These are phyloP conservation scores for Isoetes taiwanensis DNA, from an alignment of 75 land plant genomes.

Conservation along the genomic window DNA sequence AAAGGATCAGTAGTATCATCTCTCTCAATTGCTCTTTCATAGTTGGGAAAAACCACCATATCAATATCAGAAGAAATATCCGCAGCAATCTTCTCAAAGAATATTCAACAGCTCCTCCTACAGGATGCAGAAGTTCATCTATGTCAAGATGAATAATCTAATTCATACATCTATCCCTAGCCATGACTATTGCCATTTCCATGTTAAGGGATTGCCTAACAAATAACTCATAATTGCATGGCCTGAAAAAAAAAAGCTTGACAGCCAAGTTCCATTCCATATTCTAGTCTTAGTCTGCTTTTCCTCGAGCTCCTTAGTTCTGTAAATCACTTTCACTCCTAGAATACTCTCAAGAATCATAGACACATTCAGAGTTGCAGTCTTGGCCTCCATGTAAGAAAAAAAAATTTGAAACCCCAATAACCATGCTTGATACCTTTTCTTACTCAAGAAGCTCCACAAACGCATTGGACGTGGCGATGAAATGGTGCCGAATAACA, in stretches of 20 bases:
- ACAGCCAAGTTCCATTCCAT: conserved; percentile 4
- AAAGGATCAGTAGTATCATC: conserved; percentile 1
- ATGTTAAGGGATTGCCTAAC: conserved; percentile 2
- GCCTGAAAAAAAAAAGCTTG: conserved; percentile 4
- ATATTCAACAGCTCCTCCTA: neutral
- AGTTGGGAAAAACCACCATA: conserved; percentile 5
- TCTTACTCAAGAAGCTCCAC: too few relatives aligned
- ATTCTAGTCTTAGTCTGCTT: neutral
- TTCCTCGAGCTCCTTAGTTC: conserved; percentile 1
- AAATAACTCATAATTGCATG: conserved; percentile 1
- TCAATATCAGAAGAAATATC: neutral
- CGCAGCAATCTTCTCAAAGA: neutral
- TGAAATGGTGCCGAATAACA: too few relatives aligned
- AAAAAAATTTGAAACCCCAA: conserved; percentile 1
- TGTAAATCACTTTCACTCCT: neutral
- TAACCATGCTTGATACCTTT: too few relatives aligned
- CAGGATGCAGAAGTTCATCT: conserved; percentile 6
- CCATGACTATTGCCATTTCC: conserved; percentile 7
- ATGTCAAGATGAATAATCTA: conserved; percentile 1
- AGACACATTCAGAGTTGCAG: conserved; percentile 1
- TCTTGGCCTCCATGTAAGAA: neutral
- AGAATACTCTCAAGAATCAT: neutral
- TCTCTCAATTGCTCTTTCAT: neutral
- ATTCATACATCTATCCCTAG: neutral
- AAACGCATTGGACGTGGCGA: too few relatives aligned